Base-by-base conservation (phyloP, 139 green algal species). In the Helicosporidium sp. region DNA sequence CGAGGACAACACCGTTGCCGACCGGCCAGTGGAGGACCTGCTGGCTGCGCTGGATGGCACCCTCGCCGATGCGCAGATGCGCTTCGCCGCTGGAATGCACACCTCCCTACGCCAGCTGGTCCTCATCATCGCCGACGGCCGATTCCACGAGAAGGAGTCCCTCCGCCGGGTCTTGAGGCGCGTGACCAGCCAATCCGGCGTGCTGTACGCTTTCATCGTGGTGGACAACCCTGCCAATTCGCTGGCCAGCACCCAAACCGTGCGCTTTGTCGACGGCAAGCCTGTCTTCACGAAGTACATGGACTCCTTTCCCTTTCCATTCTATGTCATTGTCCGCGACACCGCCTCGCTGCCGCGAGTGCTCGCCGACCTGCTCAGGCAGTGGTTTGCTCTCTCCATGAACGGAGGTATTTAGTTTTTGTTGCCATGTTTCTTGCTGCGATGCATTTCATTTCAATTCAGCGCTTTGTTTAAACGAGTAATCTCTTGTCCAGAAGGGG, bases 271-370 rank as follows among this genome's bases (percentile, higher is more conserved):
- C 8, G 59, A 51, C 23, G 89, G 89, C 46, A 77, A 81, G 63
- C 87, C 89, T 1, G 64, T 74, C 20, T 94, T 97, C 61, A 73
- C 54, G 23, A 76, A 75, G 43, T 98, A 98, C 74, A 64, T 98
- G 51, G 89, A 98, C 65, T 77, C 58, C 41, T 98, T 98, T 61
- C 89, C 89, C 18, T 98, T 97, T 55, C 89, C 89, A 0, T 91
- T 82, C 61, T 96, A 98, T 72, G 79, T 93, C 26, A 57, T 97
- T 31, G 60, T 98, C 51, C 49, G 75, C 4, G 84, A 97, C 58
- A n/a, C n/a, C n/a, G n/a, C n/a, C n/a, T n/a, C n/a, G n/a, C n/a
- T n/a, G n/a, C n/a, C n/a, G n/a, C n/a, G n/a, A n/a, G n/a, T n/a
- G n/a, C n/a, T n/a, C n/a, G n/a, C n/a, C n/a, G n/a, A n/a, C n/a